Conservation (phyloP, 2,329 filamentous ascomycete species). For the Ophiostoma angusticollis region DNA sequence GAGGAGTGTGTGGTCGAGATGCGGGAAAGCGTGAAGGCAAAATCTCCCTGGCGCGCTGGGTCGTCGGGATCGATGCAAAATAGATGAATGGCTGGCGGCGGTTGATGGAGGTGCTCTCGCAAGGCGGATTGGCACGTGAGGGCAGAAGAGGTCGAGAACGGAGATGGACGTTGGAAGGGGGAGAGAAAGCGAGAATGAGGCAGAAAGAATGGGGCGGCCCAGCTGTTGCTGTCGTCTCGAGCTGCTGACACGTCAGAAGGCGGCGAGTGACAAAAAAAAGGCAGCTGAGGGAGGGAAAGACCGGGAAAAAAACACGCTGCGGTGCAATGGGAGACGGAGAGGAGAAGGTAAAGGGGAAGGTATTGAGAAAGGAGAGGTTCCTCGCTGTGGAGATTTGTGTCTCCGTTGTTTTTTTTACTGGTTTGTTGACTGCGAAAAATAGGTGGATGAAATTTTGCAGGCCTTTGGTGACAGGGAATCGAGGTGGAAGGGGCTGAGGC, state of each 20-base stretch:
- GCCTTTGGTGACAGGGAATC: background rate
- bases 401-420: conserved; percentile 1
- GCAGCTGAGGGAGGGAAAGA: background rate
- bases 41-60: no score
- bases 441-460: conserved; percentile 6
- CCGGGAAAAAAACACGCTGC: background rate
- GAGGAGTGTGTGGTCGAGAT: no score
- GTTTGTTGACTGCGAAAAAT: conserved; percentile 5
- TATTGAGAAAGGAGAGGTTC: conserved; percentile 3
- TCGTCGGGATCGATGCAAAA: no score
- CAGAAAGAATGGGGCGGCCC: background rate
- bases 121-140: background rate
- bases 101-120: background rate
- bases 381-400: conserved; percentile 3
- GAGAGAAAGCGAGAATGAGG: background rate
- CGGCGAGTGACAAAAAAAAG: background rate
- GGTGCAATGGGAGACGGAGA: background rate
- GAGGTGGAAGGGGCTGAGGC: background rate
- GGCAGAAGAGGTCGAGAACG: background rate
- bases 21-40: no score
- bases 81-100: no score
- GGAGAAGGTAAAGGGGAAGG: conserved; percentile 3
- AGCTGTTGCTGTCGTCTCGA: background rate
- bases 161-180: background rate
- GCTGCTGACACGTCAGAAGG: background rate